A percentile compares a stretch with the other conserved stretches of the same genome.
Evolutionary conservation across 768 basidiomycete species (phyloP).

Genomic region (Rhodotorula diobovata): DNA sequence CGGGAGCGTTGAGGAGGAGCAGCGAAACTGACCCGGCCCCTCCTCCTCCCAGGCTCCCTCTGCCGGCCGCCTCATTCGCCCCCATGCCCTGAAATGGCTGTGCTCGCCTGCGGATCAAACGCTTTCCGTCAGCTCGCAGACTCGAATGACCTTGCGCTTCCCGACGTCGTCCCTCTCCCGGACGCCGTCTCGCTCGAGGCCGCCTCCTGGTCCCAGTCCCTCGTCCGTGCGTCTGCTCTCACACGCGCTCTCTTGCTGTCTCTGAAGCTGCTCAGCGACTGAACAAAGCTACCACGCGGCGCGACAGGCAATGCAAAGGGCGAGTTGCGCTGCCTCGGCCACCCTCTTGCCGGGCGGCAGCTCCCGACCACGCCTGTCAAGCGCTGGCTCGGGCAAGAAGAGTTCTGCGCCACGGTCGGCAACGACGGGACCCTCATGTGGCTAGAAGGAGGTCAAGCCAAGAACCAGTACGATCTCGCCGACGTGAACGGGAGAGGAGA

Average conservation of each 20-base stretch:
- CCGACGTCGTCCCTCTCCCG: not conserved
- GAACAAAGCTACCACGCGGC: no score
- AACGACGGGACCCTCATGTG: not conserved
- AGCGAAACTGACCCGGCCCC: not conserved
- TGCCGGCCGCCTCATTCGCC: not conserved
- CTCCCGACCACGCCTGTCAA: not conserved
- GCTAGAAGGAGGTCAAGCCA: not conserved
- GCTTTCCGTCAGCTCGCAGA: not conserved
- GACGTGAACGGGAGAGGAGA: slow-evolving; percentile 23
- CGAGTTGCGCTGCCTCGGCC: not conserved
- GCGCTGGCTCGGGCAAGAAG: slow-evolving; percentile 21
- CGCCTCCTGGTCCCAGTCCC: slow-evolving; percentile 17
- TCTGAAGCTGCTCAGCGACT: not conserved
- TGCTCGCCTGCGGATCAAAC: slow-evolving; percentile 8
- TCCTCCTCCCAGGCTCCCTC: not conserved
- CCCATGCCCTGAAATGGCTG: not conserved
- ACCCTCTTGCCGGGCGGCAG: not conserved
- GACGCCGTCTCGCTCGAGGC: slow-evolving; percentile 4
- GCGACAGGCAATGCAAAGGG: not conserved
- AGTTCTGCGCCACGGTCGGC: slow-evolving; percentile 4
- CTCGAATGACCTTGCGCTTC: not conserved
- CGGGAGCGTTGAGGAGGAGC: not conserved
- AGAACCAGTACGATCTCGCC: not conserved
- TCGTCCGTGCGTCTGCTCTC: slow-evolving; percentile 12
- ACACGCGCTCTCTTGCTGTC: no score